A percentile compares a stretch with the other conserved stretches of the same genome.
phyloP scores from a whole-genome alignment of 371 early-diverging fungal genomes.

The Circinella minor region DNA sequence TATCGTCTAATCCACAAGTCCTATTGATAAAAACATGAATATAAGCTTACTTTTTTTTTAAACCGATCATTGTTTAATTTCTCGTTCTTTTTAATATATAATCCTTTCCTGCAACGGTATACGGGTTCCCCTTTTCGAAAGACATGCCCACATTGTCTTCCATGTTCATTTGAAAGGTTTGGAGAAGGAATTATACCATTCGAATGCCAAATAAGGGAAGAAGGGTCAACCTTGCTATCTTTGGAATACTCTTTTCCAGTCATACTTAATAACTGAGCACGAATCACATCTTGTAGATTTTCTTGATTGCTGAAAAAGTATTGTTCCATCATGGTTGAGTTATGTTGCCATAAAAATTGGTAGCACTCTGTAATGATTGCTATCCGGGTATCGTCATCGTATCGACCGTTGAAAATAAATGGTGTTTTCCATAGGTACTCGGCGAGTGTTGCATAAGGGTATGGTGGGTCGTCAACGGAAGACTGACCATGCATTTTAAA shows the following conservation, averaged over 20 bases:
- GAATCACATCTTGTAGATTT: constrained; percentile 46
- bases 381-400: constrained; percentile 49
- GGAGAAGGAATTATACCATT: constrained; percentile 36
- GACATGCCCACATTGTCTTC: constrained; percentile 85
- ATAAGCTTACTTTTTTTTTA: too few species aligned
- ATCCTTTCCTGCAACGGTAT: constrained; percentile 77
- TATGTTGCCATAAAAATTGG: constrained; percentile 53
- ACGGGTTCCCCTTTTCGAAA: constrained; percentile 85
- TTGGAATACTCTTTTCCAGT: background rate
- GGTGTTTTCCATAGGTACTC: constrained; percentile 49
- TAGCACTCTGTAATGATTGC: constrained; percentile 56
- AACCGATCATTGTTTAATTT: background rate
- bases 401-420: constrained; percentile 48
- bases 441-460: constrained; percentile 23
- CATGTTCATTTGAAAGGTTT: constrained; percentile 57
- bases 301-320: constrained; percentile 51
- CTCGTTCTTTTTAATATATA: background rate
- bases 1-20: constrained; percentile 89
- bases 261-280: constrained; percentile 5
- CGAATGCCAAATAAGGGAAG: constrained; percentile 31
- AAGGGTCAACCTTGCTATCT: background rate
- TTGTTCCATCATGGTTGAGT: constrained; percentile 45
- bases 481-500: background rate
- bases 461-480: background rate
- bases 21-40: background rate